Percentiles rank a stretch among this genome's conserved stretches.
phyloP scores from a whole-genome alignment of 306 rosid species.

The Erythrophleum fordii region DNA sequence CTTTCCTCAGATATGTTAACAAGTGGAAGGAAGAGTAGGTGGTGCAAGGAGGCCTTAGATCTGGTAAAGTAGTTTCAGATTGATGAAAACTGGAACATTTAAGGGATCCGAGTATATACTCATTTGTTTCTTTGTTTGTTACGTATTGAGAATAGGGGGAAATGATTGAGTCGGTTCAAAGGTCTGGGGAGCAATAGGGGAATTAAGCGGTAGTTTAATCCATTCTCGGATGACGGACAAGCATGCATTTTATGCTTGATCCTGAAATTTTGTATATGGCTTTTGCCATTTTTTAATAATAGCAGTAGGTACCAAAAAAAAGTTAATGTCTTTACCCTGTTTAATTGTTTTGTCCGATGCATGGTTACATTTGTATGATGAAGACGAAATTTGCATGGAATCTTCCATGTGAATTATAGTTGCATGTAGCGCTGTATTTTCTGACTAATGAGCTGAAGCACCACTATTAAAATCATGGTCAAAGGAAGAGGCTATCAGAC shows the following conservation, averaged over 20 bases:
- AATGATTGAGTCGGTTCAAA: background rate
- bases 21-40: constrained; percentile 78
- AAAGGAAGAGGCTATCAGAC: background rate
- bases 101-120: background rate
- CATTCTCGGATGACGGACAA: constrained; percentile 11
- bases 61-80: constrained; percentile 1
- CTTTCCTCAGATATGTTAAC: constrained; percentile 83
- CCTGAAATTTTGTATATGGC: constrained; percentile 42
- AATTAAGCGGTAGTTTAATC: constrained; percentile 25
- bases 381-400: background rate
- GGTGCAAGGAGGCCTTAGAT: background rate
- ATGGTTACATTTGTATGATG: background rate
- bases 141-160: background rate
- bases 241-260: constrained; percentile 38
- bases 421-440: background rate
- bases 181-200: constrained; percentile 23
- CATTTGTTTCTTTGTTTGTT: constrained; percentile 15
- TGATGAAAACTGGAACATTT: constrained; percentile 16
- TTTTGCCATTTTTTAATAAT: constrained; percentile 8
- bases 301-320: background rate
- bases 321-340: background rate
- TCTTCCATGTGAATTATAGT: background rate
- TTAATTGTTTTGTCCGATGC: background rate
- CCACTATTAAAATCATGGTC: background rate
- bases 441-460: background rate